Evolutionary conservation across 495 filamentous ascomycete species (phyloP).

Genomic region (Opeltia flavorubescens): DNA sequence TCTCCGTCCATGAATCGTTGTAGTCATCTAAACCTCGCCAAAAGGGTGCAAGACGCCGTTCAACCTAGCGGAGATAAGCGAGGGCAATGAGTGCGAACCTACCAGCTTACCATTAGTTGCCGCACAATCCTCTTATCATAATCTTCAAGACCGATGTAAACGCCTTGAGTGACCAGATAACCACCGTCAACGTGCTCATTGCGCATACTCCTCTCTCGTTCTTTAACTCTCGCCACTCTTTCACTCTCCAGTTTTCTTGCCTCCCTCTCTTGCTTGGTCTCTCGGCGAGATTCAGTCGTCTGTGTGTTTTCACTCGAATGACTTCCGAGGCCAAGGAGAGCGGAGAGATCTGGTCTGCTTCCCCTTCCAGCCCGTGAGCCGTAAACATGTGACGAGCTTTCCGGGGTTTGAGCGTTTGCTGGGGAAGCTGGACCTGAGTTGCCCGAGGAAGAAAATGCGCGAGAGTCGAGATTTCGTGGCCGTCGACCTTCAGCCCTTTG

Average conservation of each 20-base stretch:
- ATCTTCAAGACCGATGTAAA: constrained; percentile 84
- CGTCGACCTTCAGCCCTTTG: constrained; percentile 25
- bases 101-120: constrained; percentile 68
- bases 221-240: constrained; percentile 52
- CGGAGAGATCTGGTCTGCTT: constrained; percentile 41
- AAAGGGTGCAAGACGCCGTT: constrained; percentile 83
- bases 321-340: constrained; percentile 34
- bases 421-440: constrained; percentile 14
- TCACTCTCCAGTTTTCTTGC: constrained; percentile 75
- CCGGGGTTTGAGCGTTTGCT: neutral
- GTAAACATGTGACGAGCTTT: constrained; percentile 16
- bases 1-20: constrained; percentile 77
- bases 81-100: neutral
- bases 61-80: constrained; percentile 44
- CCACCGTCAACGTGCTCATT: constrained; percentile 93
- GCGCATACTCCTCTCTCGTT: constrained; percentile 81
- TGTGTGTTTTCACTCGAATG: constrained; percentile 28
- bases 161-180: constrained; percentile 84
- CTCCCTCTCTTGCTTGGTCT: constrained; percentile 87
- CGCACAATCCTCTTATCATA: constrained; percentile 83
- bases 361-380: constrained; percentile 28
- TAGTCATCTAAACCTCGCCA: constrained; percentile 90
- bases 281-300: constrained; percentile 44
- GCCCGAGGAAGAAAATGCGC: constrained; percentile 9
- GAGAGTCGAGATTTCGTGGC: constrained; percentile 12